phyloP scores from a whole-genome alignment of 2,329 filamentous ascomycete genomes.

The Alternaria metachromatica region DNA sequence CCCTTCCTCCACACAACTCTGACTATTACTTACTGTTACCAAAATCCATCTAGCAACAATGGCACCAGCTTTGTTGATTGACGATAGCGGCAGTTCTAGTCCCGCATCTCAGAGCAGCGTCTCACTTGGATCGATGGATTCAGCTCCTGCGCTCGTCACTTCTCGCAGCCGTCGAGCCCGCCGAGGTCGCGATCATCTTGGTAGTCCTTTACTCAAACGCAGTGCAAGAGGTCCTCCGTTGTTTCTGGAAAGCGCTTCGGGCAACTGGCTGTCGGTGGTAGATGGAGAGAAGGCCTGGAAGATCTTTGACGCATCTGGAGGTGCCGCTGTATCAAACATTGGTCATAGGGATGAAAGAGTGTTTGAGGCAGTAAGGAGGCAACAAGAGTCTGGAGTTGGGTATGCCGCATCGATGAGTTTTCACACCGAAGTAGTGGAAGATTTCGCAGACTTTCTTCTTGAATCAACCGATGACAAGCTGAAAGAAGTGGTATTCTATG shows the following conservation, averaged over 20 bases:
- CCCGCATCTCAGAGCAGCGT: not conserved
- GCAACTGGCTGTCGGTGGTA: conserved; percentile 58
- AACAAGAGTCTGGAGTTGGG: conserved; percentile 59
- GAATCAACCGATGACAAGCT: conserved; percentile 61
- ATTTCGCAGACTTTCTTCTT: conserved; percentile 59
- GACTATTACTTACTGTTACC: not conserved
- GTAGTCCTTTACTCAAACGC: conserved; percentile 56
- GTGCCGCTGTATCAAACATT: conserved; percentile 74
- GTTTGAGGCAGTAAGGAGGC: conserved; percentile 63
- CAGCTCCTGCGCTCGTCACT: not conserved
- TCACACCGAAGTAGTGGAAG: conserved; percentile 60
- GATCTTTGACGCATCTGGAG: conserved; percentile 75
- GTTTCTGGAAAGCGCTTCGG: conserved; percentile 56
- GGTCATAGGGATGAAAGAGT: conserved; percentile 72
- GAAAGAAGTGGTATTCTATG: conserved; percentile 62
- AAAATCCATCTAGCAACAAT: not conserved
- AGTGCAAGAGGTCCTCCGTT: conserved; percentile 56
- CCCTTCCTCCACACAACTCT: not conserved
- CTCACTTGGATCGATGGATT: not conserved
- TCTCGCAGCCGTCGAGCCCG: not conserved
- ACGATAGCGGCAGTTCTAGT: conserved; percentile 1
- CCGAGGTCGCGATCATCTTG: not conserved
- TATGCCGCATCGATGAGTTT: conserved; percentile 48
- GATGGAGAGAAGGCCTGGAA: conserved; percentile 53
- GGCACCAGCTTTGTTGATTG: conserved; percentile 11